phyloP scores from a whole-genome alignment of 1,284 basidiomycete genomes.

The Tausonia pullulans region DNA sequence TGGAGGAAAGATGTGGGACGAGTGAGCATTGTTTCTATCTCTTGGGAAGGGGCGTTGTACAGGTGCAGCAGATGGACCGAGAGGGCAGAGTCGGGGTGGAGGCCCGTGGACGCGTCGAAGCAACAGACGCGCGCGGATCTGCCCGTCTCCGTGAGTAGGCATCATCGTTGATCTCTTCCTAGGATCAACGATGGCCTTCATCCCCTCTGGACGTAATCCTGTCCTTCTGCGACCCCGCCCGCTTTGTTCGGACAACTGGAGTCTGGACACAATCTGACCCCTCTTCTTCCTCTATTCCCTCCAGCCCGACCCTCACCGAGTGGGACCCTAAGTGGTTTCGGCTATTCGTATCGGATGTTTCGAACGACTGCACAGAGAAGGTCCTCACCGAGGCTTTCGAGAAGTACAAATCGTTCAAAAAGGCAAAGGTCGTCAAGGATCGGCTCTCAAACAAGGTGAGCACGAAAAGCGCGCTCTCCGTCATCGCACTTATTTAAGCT shows the following conservation, averaged over 20 bases:
- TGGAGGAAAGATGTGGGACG: conserved; percentile 93
- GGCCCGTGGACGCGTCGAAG: too few species aligned
- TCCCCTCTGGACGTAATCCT: background rate
- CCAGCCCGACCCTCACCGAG: conserved; percentile 70
- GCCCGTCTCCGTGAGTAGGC: too few species aligned
- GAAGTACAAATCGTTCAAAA: conserved; percentile 83
- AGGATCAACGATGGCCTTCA: background rate
- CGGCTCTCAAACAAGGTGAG: conserved; percentile 73
- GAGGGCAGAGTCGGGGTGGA: background rate
- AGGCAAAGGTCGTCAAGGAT: conserved; percentile 89
- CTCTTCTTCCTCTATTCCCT: background rate
- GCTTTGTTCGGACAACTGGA: background rate
- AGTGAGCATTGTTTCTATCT: conserved; percentile 30
- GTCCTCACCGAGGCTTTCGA: conserved; percentile 83
- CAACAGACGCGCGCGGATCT: too few species aligned
- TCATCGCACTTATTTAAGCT: background rate
- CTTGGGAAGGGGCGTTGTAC: too few species aligned
- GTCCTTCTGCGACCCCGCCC: background rate
- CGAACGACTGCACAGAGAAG: conserved; percentile 95
- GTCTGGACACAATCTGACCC: background rate
- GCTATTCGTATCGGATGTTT: conserved; percentile 93
- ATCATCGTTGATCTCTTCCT: too few species aligned
- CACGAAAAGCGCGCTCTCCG: background rate
- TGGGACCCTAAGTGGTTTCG: conserved; percentile 99
- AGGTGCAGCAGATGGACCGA: background rate